phyloP scores from a whole-genome alignment of 176 grass and related monocot genomes.

The Puya raimondii region DNA sequence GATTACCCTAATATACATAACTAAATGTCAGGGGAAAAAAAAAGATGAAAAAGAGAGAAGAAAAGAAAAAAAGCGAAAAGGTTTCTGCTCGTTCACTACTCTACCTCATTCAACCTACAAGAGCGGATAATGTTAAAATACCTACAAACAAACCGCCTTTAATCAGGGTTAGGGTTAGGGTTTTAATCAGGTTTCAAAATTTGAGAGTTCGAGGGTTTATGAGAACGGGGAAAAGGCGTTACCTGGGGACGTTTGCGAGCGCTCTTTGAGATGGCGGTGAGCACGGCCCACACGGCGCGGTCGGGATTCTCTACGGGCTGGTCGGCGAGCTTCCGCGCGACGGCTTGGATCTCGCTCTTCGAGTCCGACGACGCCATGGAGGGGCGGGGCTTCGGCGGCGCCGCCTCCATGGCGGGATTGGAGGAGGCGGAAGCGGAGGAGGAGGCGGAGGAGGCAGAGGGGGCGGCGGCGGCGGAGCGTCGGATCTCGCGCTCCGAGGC shows the following conservation, averaged over 20 bases:
- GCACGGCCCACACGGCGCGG: constrained; percentile 64
- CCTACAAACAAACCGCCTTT: not conserved
- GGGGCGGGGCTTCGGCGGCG: not conserved
- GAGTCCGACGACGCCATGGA: constrained; percentile 26
- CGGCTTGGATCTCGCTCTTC: constrained; percentile 49
- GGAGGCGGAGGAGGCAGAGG: no score
- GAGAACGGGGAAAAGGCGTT: not conserved
- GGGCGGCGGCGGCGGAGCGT: no score
- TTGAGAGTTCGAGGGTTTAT: not conserved
- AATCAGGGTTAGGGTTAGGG: constrained; percentile 28
- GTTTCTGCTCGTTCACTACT: no score
- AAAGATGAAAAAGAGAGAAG: no score
- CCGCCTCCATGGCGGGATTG: no score
- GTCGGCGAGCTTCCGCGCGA: constrained; percentile 66
- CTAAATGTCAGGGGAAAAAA: no score
- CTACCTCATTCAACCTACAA: no score
- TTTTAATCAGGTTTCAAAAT: constrained; percentile 4
- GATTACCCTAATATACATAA: no score
- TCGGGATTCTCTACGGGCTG: constrained; percentile 62
- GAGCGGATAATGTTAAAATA: not conserved
- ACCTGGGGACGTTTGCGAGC: constrained; percentile 73
- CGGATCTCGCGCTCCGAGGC: no score
- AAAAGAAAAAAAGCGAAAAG: no score
- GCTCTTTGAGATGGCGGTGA: constrained; percentile 73
- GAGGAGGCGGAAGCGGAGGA: no score